Evolutionary conservation across 2,329 filamentous ascomycete genomes (phyloP).

Genomic region (Cordyceps militaris): DNA sequence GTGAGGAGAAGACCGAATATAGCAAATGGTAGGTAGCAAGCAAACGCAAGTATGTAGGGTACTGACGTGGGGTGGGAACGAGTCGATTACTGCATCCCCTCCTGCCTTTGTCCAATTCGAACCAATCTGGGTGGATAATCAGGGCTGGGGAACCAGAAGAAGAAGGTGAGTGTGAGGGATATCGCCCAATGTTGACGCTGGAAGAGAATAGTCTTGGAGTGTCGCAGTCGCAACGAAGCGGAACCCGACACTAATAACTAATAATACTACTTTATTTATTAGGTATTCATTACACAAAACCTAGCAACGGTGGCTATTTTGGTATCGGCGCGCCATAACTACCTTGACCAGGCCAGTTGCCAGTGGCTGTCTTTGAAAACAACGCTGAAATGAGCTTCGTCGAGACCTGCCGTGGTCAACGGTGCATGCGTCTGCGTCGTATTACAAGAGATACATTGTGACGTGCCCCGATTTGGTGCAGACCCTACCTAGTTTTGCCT

Average conservation of each 20-base stretch:
- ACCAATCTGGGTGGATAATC: not conserved
- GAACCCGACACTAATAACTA: not conserved
- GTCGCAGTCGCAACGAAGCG: not conserved
- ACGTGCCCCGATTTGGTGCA: no score
- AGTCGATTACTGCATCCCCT: not conserved
- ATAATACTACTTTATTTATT: no score
- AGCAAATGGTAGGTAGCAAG: no score
- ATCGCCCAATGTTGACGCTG: conserved; percentile 1
- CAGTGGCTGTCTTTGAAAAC: no score
- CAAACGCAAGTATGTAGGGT: not conserved
- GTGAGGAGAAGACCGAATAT: not conserved
- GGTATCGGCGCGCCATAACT: not conserved
- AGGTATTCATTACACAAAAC: not conserved
- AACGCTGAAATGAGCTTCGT: no score
- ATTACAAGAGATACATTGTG: no score
- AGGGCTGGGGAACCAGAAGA: not conserved
- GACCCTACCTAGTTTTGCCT: no score
- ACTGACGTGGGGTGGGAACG: not conserved
- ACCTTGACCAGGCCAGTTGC: not conserved
- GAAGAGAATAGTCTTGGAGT: not conserved
- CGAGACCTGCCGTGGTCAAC: no score
- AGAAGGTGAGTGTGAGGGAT: not conserved
- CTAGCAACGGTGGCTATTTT: not conserved
- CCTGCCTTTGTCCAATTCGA: not conserved
- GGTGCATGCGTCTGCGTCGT: no score